Evolutionary conservation across 2,329 filamentous ascomycete species (phyloP), one percentile per base, ranked within the genome.

Genomic region (Fusarium sp.): DNA sequence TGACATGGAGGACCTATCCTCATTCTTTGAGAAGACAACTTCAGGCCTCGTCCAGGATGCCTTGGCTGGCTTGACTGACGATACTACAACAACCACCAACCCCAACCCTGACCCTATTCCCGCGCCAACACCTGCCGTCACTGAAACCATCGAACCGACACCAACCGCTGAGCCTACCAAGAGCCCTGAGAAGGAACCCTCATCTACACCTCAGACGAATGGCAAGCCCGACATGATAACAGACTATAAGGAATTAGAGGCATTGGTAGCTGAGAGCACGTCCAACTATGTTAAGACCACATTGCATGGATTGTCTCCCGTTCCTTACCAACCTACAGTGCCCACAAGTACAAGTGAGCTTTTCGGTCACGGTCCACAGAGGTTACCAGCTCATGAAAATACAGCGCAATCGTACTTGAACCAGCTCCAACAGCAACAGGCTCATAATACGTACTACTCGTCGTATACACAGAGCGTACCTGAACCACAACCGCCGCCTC

Each of bases 271-370:
- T 0, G 80, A 82, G 66, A 83, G 81, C 65, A 83, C 81, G 1
- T 80, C 79, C 11, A 80, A 83, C 57, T 83, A 83, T 53, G 81
- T 83, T 40, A 80, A 80, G 58, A 83, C 79, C 6, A 83, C 81
- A 4, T 71, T 83, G 9, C 78, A 82, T 62, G 80, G 79, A 26
- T 65, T 83, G 13, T 83, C 81, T 4, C 80, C 81, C 20, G 77
- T 80, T 33, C 79, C 81, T 1, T 83, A 82, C 49, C 80, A 82
- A 53, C 80, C 80, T 23, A 81, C 79, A 18, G 79, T 82, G 11
- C 80, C 80, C 6, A 76, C 77, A 23, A 80, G 78, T 44, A 81
- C 80, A 34, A 69, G 79, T 80, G 60, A 75, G 77, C 31, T 44
- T n/a, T 18, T 20, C 10, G 18, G 6, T 10, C 18, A 7, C 18